Base-by-base conservation (phyloP, 2,329 filamentous ascomycete genomes). In the Aspergillus hortae region DNA sequence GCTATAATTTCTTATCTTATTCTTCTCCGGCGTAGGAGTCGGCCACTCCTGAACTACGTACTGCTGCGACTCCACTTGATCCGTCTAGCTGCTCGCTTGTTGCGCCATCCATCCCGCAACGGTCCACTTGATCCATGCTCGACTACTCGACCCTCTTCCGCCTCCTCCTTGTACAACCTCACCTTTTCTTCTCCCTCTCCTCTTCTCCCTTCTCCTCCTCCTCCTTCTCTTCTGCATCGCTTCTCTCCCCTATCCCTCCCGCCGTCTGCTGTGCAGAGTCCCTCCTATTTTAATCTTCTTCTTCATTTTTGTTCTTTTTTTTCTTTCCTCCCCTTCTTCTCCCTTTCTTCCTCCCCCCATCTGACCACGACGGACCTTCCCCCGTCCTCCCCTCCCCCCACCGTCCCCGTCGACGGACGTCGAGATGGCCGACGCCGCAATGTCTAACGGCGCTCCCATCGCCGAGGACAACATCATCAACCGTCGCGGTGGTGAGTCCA, bases 381-480 rank as follows among this genome's bases (percentile, higher is more conserved):
- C 32, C 49, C 35, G n/a, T 38, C 44, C 46, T 45, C 44, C 35
- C 47, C 49, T 43, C 43, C 46, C 46, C 42, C 32, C 38, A 53
- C 53, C 51, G 55, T 57, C 54, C 48, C 51, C 17, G 48, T 59
- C 51, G 59, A 58, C 60, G 55, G 52, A 58, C 52, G 54, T 56
- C 55, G 60, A 63, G 44, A 74, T 74, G 71, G 69, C 72, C 52
- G 61, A 68, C 48, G 54, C 68, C 56, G 56, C 61, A 54, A 60
- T 61, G 46, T 63, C 65, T 56, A 66, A 61, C 50, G 67, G 69
- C 56, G 67, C 62, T 54, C 70, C 72, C 50, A 62, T 90, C 64
- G 88, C 91, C 55, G 90, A 88, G 54, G 83, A 89, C 70, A 96
- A 96, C 72, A 95, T 99, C 70, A 96, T 99, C 79, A 99, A 99